phyloP scores from a whole-genome alignment of 2,329 filamentous ascomycete genomes.

The Cladosporium sp. region DNA sequence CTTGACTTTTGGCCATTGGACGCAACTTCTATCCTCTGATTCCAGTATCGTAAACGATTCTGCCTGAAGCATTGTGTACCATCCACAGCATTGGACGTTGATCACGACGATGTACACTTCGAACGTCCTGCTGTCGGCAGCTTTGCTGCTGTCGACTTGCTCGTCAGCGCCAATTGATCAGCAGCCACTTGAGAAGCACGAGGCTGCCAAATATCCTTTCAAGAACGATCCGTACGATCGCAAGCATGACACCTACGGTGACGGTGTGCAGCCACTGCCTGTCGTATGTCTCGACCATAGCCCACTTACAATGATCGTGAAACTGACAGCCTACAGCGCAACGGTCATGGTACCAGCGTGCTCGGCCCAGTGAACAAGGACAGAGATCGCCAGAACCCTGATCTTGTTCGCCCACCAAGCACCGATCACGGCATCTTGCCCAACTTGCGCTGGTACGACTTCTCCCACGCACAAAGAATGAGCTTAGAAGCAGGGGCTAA shows the following conservation, averaged over 20 bases:
- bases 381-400: constrained; percentile 65
- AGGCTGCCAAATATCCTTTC: constrained; percentile 15
- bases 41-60: background rate
- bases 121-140: constrained; percentile 2
- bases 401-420: constrained; percentile 66
- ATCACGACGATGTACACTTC: constrained; percentile 1
- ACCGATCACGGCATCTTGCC: constrained; percentile 67
- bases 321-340: constrained; percentile 19
- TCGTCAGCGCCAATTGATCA: constrained; percentile 7
- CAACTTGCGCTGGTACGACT: constrained; percentile 62
- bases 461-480: background rate
- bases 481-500: background rate
- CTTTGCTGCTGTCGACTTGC: constrained; percentile 6
- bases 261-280: constrained; percentile 61
- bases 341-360: constrained; percentile 56
- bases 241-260: constrained; percentile 57
- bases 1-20: background rate
- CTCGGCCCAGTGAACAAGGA: constrained; percentile 66
- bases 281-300: constrained; percentile 30
- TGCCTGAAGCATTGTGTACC: background rate
- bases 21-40: background rate
- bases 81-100: background rate
- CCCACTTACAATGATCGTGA: background rate
- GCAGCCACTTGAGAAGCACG: background rate
- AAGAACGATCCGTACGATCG: constrained; percentile 59